Percentiles rank a stretch among this genome's conserved stretches.
Conservation (phyloP, 2,329 filamentous ascomycete species). For the Chaetomiaceae sp. region DNA sequence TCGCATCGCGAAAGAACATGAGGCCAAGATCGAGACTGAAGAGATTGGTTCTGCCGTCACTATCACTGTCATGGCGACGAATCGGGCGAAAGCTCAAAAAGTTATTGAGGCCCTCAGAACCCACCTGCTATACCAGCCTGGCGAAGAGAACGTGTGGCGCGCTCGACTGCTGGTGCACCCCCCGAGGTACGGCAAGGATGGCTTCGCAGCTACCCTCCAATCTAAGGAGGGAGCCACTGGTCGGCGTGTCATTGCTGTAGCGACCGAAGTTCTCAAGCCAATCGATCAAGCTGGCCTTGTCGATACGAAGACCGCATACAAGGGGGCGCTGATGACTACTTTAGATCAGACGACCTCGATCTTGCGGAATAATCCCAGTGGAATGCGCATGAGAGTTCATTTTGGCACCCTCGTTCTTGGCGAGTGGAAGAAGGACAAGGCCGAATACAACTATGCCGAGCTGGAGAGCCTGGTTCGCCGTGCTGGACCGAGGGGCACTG, state of each 20-base stretch:
- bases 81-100: slow-evolving; percentile 9
- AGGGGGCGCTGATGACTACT: background rate
- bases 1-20: slow-evolving; percentile 5
- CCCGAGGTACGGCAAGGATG: background rate
- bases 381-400: slow-evolving; percentile 24
- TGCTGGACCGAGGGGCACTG: slow-evolving; percentile 20
- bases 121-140: slow-evolving; percentile 3
- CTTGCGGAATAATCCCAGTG: slow-evolving; percentile 17
- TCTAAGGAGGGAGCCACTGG: slow-evolving; percentile 4
- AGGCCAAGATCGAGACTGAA: slow-evolving; percentile 4
- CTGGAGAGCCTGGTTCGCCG: slow-evolving; percentile 10
- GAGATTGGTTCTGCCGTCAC: slow-evolving; percentile 2
- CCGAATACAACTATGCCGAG: slow-evolving; percentile 19
- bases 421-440: slow-evolving; percentile 22
- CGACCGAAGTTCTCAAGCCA: too few relatives aligned
- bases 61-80: slow-evolving; percentile 11
- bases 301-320: slow-evolving; percentile 5
- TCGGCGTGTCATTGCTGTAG: background rate
- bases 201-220: slow-evolving; percentile 5
- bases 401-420: slow-evolving; percentile 22
- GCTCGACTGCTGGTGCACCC: slow-evolving; percentile 16
- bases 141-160: slow-evolving; percentile 19
- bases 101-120: slow-evolving; percentile 2
- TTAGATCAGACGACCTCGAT: slow-evolving; percentile 1
- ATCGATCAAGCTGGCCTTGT: background rate